Evolutionary conservation across 768 basidiomycete genomes (phyloP).

Genomic region (Inosperma sp.): DNA sequence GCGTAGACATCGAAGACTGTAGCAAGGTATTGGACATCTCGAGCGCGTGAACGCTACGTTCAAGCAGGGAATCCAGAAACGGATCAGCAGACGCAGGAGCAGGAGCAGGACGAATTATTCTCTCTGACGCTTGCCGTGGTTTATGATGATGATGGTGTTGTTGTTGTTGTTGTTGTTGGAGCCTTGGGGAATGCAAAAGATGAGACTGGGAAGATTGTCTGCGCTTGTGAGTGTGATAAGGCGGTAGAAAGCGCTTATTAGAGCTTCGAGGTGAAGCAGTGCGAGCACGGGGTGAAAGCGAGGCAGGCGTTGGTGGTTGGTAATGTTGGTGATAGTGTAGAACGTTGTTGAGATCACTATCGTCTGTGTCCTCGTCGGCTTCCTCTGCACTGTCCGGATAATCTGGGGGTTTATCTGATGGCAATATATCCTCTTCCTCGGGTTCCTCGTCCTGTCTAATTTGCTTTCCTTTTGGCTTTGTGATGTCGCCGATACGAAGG

Average conservation of each 20-base stretch:
- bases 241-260: constrained; percentile 21
- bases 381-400: constrained; percentile 77
- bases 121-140: background rate
- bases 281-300: constrained; percentile 30
- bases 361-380: constrained; percentile 64
- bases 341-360: constrained; percentile 27
- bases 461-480: constrained; percentile 5
- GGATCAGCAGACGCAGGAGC: constrained; percentile 39
- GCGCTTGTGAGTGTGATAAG: constrained; percentile 23
- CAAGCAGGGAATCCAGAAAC: constrained; percentile 72
- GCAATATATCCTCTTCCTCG: constrained; percentile 23
- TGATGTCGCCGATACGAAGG: constrained; percentile 6
- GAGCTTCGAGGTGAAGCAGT: constrained; percentile 33
- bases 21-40: constrained; percentile 81
- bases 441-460: constrained; percentile 5
- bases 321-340: constrained; percentile 25
- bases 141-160: background rate
- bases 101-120: constrained; percentile 8
- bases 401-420: constrained; percentile 65
- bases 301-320: constrained; percentile 20
- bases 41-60: constrained; percentile 77
- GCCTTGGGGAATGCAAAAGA: constrained; percentile 6
- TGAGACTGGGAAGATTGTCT: constrained; percentile 22
- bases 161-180: background rate
- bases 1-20: constrained; percentile 70